phyloP scores from a whole-genome alignment of 2,329 filamentous ascomycete genomes.

The Colletotrichum cordylinicola region DNA sequence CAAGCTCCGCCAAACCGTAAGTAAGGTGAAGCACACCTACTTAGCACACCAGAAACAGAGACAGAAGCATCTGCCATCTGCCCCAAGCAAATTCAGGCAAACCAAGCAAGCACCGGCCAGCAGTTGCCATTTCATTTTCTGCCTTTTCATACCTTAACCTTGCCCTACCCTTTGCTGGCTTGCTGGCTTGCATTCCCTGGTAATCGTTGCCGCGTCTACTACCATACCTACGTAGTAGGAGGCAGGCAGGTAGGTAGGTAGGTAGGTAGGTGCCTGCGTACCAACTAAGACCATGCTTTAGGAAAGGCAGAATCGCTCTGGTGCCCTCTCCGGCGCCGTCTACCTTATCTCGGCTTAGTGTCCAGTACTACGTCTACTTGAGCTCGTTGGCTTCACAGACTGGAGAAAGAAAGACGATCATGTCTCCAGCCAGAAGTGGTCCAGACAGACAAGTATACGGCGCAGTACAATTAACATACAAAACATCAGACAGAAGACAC shows the following conservation, averaged over 20 bases:
- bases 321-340: not conserved
- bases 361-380: not conserved
- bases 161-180: not conserved
- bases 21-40: not conserved
- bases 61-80: not conserved
- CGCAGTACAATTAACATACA: not conserved
- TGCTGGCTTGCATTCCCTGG: not conserved
- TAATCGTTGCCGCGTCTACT: not conserved
- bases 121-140: slow-evolving; percentile 3
- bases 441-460: not conserved
- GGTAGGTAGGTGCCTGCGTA: no score
- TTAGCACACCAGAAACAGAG: not conserved
- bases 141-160: not conserved
- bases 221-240: not conserved
- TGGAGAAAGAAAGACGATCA: no score
- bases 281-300: not conserved
- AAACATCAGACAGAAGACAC: not conserved
- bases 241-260: no score
- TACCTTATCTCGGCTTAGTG: not conserved
- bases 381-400: not conserved
- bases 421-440: not conserved
- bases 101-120: not conserved
- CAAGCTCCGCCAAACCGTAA: no score
- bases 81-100: not conserved
- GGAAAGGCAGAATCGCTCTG: not conserved